Evolutionary conservation across 768 basidiomycete species (phyloP), one percentile per base, ranked within the genome.

Genomic region (Suillus discolor): DNA sequence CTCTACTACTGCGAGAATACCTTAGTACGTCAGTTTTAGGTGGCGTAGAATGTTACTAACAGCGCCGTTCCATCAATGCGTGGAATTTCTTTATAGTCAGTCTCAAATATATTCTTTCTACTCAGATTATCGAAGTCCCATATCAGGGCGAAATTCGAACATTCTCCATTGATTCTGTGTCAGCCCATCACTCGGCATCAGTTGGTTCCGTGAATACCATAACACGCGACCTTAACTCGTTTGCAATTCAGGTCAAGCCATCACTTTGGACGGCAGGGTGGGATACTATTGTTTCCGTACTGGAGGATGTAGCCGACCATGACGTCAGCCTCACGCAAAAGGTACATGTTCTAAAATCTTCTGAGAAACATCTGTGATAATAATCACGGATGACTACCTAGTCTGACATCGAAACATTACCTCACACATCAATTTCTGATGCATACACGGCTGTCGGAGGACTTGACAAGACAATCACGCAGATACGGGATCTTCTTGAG

Each of bases 361-460:
- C 57, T 57, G 38, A 23, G 31, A 60, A 62, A 66, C 57, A 45
- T 36, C 36, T 57, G 23, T 61, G 54, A 70, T 71, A 57, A 23
- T 66, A 69, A 64, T 34, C 11, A 63, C 66, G 67, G 68, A 66
- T 69, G 68, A 59, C 45, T 67, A 66, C 67, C 38, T 67, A 87
- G 83, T 76, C 77, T 62, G 82, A 83, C 62, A 71, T 86, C 41
- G 84, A 87, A 70, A 77, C 81, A 18, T 74, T 85, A 61, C 75
- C 81, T n/a, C 79, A 81, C 67, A 77, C 68, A 65, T 71, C 82
- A 18, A 70, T 73, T 49, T 75, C 78, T 45, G 82, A 88, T 65
- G 89, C 91, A n/a, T 97, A 96, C 71, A 81, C 87, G 42, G 82
- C 87, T 16, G 89, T 99, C 28, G 97, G 97, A 23, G 97, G 97